Conservation (phyloP, 805 yeast genomes). For the Ogataea minuta region DNA sequence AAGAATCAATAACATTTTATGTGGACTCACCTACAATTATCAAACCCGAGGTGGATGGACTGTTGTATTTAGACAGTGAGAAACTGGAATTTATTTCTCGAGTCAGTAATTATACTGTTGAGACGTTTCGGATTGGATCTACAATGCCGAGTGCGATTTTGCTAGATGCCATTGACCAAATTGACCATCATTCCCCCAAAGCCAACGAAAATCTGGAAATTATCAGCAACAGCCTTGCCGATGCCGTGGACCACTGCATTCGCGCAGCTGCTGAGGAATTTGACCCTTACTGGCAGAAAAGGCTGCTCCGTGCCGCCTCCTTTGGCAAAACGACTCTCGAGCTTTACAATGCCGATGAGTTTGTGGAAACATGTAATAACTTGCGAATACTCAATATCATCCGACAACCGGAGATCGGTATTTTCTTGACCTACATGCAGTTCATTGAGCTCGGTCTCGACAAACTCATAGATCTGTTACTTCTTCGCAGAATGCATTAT, state of each 20-base stretch:
- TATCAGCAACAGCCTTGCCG: conserved; percentile 44
- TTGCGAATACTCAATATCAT: conserved; percentile 70
- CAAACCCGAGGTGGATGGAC: conserved; percentile 63
- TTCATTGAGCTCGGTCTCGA: conserved; percentile 52
- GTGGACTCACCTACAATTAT: conserved; percentile 42
- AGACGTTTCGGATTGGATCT: conserved; percentile 80
- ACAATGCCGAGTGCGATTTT: conserved; percentile 78
- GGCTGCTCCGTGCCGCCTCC: conserved; percentile 72
- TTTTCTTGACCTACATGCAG: conserved; percentile 63
- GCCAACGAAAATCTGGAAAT: conserved; percentile 73
- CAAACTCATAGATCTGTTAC: conserved; percentile 53
- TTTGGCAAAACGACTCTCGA: conserved; percentile 75
- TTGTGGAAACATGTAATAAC: conserved; percentile 58
- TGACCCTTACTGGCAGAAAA: conserved; percentile 76
- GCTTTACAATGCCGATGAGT: conserved; percentile 55
- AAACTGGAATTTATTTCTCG: conserved; percentile 61
- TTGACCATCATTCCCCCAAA: conserved; percentile 68
- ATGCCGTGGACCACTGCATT: conserved; percentile 71
- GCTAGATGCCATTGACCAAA: conserved; percentile 70
- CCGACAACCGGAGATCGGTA: conserved; percentile 61
- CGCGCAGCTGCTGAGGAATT: conserved; percentile 76
- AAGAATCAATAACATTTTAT: conserved; percentile 53
- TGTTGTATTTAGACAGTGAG: conserved; percentile 58
- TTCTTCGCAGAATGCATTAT: conserved; percentile 57
- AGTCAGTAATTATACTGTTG: conserved; percentile 56